Percentiles rank a stretch among this genome's conserved stretches.
Conservation (phyloP, 768 basidiomycete species). For the Leucosporidium creatinivorum region DNA sequence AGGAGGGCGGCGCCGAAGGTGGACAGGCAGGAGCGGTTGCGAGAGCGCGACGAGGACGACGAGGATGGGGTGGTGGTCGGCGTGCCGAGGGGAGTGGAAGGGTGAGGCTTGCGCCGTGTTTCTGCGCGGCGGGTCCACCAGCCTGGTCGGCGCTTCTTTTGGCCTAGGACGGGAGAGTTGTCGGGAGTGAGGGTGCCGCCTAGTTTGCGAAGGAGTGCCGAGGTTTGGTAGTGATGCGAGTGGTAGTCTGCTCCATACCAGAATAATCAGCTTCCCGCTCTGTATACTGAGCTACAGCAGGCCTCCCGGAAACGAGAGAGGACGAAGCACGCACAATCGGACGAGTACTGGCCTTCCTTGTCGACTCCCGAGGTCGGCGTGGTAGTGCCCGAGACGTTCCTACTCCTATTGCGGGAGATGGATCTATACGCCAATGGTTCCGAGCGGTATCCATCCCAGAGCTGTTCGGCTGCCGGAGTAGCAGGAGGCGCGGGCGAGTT, state of each 20-base stretch:
- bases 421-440: neutral
- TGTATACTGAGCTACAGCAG: neutral
- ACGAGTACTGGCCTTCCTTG: constrained; percentile 16
- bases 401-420: constrained; percentile 6
- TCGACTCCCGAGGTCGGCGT: constrained; percentile 6
- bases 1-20: constrained; percentile 18
- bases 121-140: constrained; percentile 29
- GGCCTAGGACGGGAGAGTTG: constrained; percentile 18
- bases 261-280: neutral
- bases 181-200: constrained; percentile 19
- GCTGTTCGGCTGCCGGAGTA: constrained; percentile 19
- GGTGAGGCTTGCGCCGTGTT: constrained; percentile 6
- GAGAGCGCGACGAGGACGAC: neutral
- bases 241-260: constrained; percentile 5
- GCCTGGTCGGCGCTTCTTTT: constrained; percentile 15
- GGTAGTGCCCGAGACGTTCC: constrained; percentile 6
- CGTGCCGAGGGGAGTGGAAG: neutral
- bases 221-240: constrained; percentile 20
- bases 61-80: constrained; percentile 4
- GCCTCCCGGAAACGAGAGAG: neutral
- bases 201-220: constrained; percentile 28
- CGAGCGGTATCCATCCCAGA: constrained; percentile 9
- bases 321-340: constrained; percentile 17
- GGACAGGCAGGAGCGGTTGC: constrained; percentile 19
- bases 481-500: constrained; percentile 4